phyloP scores from a whole-genome alignment of 1,284 basidiomycete genomes.

The Ustilago sp. region DNA sequence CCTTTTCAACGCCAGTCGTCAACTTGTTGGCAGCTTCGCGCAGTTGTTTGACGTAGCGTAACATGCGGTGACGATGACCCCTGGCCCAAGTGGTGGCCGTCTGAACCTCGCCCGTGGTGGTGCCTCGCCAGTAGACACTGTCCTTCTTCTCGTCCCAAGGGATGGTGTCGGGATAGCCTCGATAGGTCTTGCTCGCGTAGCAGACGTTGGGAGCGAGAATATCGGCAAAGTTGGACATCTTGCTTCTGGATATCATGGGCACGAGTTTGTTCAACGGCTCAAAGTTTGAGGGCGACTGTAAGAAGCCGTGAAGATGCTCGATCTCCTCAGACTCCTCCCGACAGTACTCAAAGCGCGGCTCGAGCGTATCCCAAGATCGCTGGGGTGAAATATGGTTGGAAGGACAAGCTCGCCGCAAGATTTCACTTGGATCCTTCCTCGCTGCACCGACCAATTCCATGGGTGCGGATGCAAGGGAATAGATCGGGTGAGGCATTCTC shows the following conservation, averaged over 20 bases:
- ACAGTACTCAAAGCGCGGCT: conserved; percentile 35
- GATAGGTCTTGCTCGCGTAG: conserved; percentile 19
- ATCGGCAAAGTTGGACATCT: conserved; percentile 44
- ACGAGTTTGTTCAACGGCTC: conserved; percentile 32
- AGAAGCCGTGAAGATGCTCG: conserved; percentile 27
- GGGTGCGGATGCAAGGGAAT: neutral
- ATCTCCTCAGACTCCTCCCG: conserved; percentile 16
- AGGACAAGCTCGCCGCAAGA: conserved; percentile 23
- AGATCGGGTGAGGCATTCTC: conserved; percentile 12
- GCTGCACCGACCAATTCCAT: neutral
- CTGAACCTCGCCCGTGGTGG: conserved; percentile 24
- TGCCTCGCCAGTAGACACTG: conserved; percentile 36
- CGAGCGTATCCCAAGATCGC: conserved; percentile 20
- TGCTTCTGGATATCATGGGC: conserved; percentile 33
- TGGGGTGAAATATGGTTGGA: conserved; percentile 26
- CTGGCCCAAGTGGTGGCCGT: conserved; percentile 26
- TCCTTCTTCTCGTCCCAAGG: conserved; percentile 31
- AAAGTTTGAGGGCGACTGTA: conserved; percentile 28
- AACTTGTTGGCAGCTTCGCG: conserved; percentile 40
- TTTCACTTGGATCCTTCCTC: conserved; percentile 11
- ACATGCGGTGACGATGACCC: conserved; percentile 39
- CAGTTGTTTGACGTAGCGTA: conserved; percentile 43
- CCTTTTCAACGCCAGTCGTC: conserved; percentile 17
- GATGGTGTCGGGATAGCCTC: conserved; percentile 17
- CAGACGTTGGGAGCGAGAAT: conserved; percentile 41